Percentiles rank a stretch among this genome's conserved stretches.
These are phyloP conservation scores for Vigna angularis DNA, from an alignment of 306 rosid species.

Conservation along the genomic window DNA sequence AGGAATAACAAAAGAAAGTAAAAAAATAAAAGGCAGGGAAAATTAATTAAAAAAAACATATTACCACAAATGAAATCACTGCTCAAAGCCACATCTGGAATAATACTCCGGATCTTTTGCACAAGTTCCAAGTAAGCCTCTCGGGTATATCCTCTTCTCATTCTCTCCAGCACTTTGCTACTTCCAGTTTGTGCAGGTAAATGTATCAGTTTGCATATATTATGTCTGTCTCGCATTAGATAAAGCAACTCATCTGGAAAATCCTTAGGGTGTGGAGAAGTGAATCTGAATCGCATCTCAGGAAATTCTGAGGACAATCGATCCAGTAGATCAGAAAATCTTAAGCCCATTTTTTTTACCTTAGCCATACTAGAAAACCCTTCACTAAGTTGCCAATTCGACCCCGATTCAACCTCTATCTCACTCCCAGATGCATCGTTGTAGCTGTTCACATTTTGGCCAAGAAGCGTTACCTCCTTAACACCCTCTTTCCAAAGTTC, in stretches of 20 bases:
- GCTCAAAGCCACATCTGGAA: conserved; percentile 92
- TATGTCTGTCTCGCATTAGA: conserved; percentile 89
- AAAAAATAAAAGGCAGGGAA: neutral
- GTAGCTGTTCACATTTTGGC: conserved; percentile 97
- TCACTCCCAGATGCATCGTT: conserved; percentile 74
- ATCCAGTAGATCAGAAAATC: conserved; percentile 90
- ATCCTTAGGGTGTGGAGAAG: conserved; percentile 98
- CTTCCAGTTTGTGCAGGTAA: conserved; percentile 93
- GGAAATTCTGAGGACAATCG: conserved; percentile 84
- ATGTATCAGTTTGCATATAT: conserved; percentile 82
- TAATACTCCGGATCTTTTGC: conserved; percentile 70
- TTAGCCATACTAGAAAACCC: conserved; percentile 84
- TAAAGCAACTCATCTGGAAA: conserved; percentile 87
- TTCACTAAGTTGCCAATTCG: conserved; percentile 84
- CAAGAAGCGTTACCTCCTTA: conserved; percentile 95
- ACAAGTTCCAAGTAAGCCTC: conserved; percentile 95
- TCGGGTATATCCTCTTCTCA: conserved; percentile 96
- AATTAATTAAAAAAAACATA: conserved; percentile 36
- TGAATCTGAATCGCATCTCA: conserved; percentile 97
- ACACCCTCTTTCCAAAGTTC: conserved; percentile 93
- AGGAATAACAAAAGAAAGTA: conserved; percentile 22
- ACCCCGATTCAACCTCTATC: conserved; percentile 66
- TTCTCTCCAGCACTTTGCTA: conserved; percentile 78
- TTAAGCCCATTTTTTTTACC: conserved; percentile 86
- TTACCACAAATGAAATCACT: conserved; percentile 96